Percentiles rank a stretch among this genome's conserved stretches.
Evolutionary conservation across 306 rosid species (phyloP).

Genomic region (Boehmeria nivea): DNA sequence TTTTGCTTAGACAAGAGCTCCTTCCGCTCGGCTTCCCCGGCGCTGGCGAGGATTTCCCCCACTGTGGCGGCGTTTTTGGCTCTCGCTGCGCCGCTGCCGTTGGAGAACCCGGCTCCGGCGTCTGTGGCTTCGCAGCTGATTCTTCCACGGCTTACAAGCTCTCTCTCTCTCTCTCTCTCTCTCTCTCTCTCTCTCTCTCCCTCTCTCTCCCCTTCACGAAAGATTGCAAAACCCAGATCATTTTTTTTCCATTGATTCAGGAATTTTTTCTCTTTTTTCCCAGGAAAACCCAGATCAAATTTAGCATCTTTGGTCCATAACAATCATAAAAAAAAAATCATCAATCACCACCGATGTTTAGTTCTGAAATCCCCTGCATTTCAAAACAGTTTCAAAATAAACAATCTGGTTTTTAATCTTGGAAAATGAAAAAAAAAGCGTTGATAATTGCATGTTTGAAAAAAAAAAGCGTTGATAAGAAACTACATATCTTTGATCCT

Average conservation of each 20-base stretch:
- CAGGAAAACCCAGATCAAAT: conserved; percentile 45
- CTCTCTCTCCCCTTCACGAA: background rate
- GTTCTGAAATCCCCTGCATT: conserved; percentile 17
- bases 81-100: conserved; percentile 52
- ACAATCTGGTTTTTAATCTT: conserved; percentile 21
- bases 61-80: conserved; percentile 48
- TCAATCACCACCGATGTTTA: conserved; percentile 20
- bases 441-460: too few relatives aligned
- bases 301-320: conserved; percentile 31
- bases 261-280: conserved; percentile 29
- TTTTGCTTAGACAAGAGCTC: conserved; percentile 61
- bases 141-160: conserved; percentile 31
- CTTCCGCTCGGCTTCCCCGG: conserved; percentile 41
- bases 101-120: conserved; percentile 11
- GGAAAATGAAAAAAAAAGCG: background rate
- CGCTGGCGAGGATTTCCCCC: conserved; percentile 34
- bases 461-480: too few relatives aligned
- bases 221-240: too few relatives aligned
- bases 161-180: too few relatives aligned
- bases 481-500: background rate
- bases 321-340: conserved; percentile 9
- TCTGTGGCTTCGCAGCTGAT: too few relatives aligned
- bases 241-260: conserved; percentile 19
- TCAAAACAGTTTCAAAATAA: conserved; percentile 24
- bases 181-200: too few relatives aligned